Percentiles rank a stretch among this genome's conserved stretches.
Conservation (phyloP, 1,139 yeast species). For the Debaryomyces psychrophilus region DNA sequence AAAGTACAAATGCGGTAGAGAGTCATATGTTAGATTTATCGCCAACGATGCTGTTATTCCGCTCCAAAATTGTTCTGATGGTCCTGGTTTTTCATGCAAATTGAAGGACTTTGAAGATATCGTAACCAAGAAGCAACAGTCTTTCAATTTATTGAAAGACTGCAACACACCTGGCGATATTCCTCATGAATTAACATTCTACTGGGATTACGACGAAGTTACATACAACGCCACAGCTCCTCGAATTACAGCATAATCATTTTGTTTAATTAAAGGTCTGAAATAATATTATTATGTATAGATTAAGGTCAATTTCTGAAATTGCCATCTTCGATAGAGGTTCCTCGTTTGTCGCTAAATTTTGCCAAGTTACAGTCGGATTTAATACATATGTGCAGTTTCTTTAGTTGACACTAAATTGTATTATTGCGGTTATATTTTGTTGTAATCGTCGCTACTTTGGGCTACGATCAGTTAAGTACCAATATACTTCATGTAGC, state of each 20-base stretch:
- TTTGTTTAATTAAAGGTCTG: not conserved
- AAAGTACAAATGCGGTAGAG: constrained; percentile 42
- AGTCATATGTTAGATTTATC: constrained; percentile 49
- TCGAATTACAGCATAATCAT: constrained; percentile 10
- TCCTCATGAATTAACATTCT: constrained; percentile 31
- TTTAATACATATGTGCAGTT: too few relatives aligned
- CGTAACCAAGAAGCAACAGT: constrained; percentile 33
- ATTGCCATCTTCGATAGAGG: too few relatives aligned
- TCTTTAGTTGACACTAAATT: too few relatives aligned
- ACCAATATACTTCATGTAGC: too few relatives aligned
- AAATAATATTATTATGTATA: not conserved
- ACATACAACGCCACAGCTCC: constrained; percentile 9
- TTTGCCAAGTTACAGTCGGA: too few relatives aligned
- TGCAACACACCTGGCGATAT: constrained; percentile 29
- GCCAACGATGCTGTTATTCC: constrained; percentile 64
- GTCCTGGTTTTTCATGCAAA: constrained; percentile 63
- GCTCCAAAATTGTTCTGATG: constrained; percentile 49
- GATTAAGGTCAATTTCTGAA: not conserved
- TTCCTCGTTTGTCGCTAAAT: too few relatives aligned
- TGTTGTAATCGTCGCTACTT: too few relatives aligned
- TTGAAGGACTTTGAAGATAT: constrained; percentile 41
- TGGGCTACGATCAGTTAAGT: too few relatives aligned
- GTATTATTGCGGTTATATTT: too few relatives aligned
- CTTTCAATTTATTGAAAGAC: constrained; percentile 31
- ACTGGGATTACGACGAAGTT: constrained; percentile 33